Conservation (phyloP, 768 basidiomycete species). For the Mycena haematopus region DNA sequence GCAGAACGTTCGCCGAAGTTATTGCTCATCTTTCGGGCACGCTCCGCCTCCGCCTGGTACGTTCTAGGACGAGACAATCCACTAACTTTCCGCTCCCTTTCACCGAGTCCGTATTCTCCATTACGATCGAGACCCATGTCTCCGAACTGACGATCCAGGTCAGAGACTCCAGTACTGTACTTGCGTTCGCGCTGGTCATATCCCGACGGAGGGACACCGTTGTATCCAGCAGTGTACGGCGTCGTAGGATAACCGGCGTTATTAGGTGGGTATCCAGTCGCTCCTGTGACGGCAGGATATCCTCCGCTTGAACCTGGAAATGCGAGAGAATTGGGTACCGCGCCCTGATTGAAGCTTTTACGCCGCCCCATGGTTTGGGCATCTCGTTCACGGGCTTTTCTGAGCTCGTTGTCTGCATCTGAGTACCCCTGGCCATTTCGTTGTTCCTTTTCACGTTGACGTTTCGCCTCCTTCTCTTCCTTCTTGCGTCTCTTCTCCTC, state of each 20-base stretch:
- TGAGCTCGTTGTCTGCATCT: constrained; percentile 60
- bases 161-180: constrained; percentile 40
- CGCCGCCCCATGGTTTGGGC: constrained; percentile 56
- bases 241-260: constrained; percentile 33
- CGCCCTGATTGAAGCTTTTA: constrained; percentile 58
- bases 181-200: constrained; percentile 40
- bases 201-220: constrained; percentile 28
- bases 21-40: constrained; percentile 46
- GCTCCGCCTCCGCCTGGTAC: constrained; percentile 52
- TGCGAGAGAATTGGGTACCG: no score
- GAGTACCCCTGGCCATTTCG: constrained; percentile 29
- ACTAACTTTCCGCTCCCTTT: constrained; percentile 43
- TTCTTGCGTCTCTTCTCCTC: constrained; percentile 52
- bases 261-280: constrained; percentile 10
- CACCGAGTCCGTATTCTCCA: constrained; percentile 36
- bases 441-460: constrained; percentile 60
- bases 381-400: constrained; percentile 64
- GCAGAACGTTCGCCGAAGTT: constrained; percentile 41
- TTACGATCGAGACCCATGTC: constrained; percentile 48
- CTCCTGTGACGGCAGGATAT: constrained; percentile 27
- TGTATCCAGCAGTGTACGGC: constrained; percentile 32
- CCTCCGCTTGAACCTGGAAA: constrained; percentile 40
- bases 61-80: constrained; percentile 48
- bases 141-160: constrained; percentile 49
- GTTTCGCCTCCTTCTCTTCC: constrained; percentile 54